These are phyloP conservation scores for Aspergillus hortae DNA, from an alignment of 2,329 filamentous ascomycete species.

Conservation along the genomic window DNA sequence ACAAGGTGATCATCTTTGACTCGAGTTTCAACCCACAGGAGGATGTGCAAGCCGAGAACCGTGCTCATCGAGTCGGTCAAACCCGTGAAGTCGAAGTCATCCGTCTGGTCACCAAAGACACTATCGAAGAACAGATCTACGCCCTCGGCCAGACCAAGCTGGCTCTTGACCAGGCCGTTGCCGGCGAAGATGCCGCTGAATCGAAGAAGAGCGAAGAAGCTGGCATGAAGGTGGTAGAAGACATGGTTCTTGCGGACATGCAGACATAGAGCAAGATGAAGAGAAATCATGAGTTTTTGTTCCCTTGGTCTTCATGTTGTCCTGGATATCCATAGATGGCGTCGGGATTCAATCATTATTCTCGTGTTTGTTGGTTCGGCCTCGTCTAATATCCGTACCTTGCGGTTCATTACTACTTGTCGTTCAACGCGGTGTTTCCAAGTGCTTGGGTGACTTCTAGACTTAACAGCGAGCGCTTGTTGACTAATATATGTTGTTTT, in stretches of 20 bases:
- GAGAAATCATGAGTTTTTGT: constrained; percentile 4
- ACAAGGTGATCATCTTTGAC: constrained; percentile 98
- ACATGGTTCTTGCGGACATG: constrained; percentile 47
- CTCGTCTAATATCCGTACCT: background rate
- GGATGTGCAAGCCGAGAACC: constrained; percentile 96
- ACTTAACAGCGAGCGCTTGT: too few species aligned
- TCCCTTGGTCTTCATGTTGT: background rate
- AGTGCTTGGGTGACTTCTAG: too few species aligned
- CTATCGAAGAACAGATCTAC: constrained; percentile 91
- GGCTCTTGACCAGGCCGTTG: constrained; percentile 74
- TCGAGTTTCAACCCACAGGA: constrained; percentile 97
- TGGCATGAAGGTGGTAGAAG: constrained; percentile 48
- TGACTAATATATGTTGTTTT: too few species aligned
- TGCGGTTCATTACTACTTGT: too few species aligned
- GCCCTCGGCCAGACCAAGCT: constrained; percentile 90
- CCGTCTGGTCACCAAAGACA: constrained; percentile 72
- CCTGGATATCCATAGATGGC: background rate
- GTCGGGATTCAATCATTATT: background rate
- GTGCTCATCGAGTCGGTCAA: constrained; percentile 92
- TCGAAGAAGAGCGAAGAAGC: constrained; percentile 48
- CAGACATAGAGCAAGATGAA: constrained; percentile 15
- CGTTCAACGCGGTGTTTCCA: too few species aligned
- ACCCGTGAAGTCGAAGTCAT: constrained; percentile 87
- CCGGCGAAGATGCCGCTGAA: constrained; percentile 55
- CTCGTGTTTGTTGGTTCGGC: background rate